Conservation (phyloP, 768 basidiomycete species). For the Leccinum longicurvipes region DNA sequence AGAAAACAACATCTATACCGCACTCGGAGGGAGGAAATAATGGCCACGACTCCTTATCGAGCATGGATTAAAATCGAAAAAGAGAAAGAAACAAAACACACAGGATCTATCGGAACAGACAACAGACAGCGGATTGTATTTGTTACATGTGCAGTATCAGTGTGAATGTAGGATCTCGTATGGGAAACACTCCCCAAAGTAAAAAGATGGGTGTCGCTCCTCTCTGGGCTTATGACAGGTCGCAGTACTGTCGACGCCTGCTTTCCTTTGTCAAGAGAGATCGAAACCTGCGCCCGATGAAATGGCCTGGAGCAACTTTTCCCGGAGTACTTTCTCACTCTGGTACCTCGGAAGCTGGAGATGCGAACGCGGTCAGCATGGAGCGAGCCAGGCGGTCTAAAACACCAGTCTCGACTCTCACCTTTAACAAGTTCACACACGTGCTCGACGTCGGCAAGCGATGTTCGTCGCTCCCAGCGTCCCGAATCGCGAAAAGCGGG, state of each 20-base stretch:
- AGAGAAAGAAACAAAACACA: neutral
- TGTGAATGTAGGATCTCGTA: neutral
- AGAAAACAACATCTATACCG: slow-evolving; percentile 27
- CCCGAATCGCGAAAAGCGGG: slow-evolving; percentile 87
- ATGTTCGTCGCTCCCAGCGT: slow-evolving; percentile 67
- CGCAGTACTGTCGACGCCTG: too few relatives aligned
- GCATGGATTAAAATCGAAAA: too few relatives aligned
- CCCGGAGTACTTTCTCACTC: slow-evolving; percentile 57
- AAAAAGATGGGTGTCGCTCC: too few relatives aligned
- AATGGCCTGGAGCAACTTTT: slow-evolving; percentile 85
- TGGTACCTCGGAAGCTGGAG: slow-evolving; percentile 66
- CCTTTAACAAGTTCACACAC: slow-evolving; percentile 71
- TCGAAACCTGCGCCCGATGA: slow-evolving; percentile 90
- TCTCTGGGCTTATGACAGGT: too few relatives aligned
- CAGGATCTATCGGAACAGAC: slow-evolving; percentile 16
- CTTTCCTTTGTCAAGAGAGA: slow-evolving; percentile 56
- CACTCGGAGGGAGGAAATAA: slow-evolving; percentile 27
- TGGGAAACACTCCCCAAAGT: neutral
- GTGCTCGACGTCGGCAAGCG: slow-evolving; percentile 78
- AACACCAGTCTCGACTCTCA: neutral
- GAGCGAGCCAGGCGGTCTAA: neutral
- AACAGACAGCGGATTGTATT: neutral
- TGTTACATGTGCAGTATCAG: slow-evolving; percentile 7
- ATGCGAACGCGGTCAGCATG: neutral
- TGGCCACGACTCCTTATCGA: too few relatives aligned